A percentile compares a stretch with the other conserved stretches of the same genome.
Evolutionary conservation across 2,329 filamentous ascomycete genomes (phyloP).

Genomic region (Clathrospora elynae): DNA sequence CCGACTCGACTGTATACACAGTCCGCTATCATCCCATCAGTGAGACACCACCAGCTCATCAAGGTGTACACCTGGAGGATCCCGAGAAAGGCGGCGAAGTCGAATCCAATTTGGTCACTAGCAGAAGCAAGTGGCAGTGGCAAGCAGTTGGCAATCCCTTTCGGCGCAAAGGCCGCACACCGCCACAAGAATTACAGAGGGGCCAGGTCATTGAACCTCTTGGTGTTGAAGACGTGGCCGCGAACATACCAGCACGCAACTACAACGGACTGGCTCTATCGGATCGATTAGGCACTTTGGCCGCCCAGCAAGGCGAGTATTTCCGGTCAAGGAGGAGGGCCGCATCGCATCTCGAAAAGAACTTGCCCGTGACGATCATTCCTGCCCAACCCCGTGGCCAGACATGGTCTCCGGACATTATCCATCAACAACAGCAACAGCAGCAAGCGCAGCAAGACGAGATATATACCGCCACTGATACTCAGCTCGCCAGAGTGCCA

Average conservation of each 20-base stretch:
- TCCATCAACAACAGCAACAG: conserved; percentile 31
- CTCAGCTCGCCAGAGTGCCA: conserved; percentile 25
- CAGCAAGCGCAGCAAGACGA: conserved; percentile 29
- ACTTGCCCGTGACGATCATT: conserved; percentile 64
- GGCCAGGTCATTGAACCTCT: conserved; percentile 58
- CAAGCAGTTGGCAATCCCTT: conserved; percentile 62
- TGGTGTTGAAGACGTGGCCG: conserved; percentile 40
- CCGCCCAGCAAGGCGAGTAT: conserved; percentile 55
- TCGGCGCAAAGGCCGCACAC: conserved; percentile 61
- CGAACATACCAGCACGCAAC: conserved; percentile 49
- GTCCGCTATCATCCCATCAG: conserved; percentile 65
- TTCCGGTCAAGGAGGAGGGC: conserved; percentile 48
- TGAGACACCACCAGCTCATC: conserved; percentile 42
- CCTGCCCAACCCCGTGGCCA: conserved; percentile 62
- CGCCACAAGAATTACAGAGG: conserved; percentile 64
- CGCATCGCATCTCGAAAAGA: conserved; percentile 43
- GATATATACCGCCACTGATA: conserved; percentile 15
- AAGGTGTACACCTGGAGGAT: conserved; percentile 27
- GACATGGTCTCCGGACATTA: conserved; percentile 58
- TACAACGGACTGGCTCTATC: conserved; percentile 53
- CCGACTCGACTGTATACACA: conserved; percentile 67
- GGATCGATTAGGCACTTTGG: conserved; percentile 54
- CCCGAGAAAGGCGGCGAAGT: conserved; percentile 38
- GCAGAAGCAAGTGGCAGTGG: conserved; percentile 52
- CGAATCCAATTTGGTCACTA: conserved; percentile 14